Conservation (phyloP, 768 basidiomycete genomes). For the Collybia sordida region DNA sequence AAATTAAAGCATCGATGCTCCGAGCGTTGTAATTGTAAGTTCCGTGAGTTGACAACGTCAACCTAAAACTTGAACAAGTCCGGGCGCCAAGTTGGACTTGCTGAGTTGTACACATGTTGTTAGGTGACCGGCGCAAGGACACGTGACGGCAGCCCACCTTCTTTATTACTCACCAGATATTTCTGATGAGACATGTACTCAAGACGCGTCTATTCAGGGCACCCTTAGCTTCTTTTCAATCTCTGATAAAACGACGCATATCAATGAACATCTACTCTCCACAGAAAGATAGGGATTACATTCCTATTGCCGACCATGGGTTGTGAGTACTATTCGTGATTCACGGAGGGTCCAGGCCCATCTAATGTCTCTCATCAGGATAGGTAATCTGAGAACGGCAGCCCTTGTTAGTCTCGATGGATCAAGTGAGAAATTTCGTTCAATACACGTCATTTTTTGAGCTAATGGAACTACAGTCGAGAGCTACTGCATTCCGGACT, state of each 20-base stretch:
- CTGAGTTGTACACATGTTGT: too few relatives aligned
- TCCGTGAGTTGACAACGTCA: too few relatives aligned
- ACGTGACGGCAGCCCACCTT: too few relatives aligned
- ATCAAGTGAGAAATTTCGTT: slow-evolving; percentile 51
- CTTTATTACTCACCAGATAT: too few relatives aligned
- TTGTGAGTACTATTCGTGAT: slow-evolving; percentile 46
- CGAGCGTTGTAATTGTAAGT: too few relatives aligned
- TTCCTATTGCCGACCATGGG: slow-evolving; percentile 78
- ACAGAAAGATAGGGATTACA: slow-evolving; percentile 59
- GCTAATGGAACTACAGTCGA: slow-evolving; percentile 54
- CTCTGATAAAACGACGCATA: slow-evolving; percentile 5
- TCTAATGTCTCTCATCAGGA: slow-evolving; percentile 40
- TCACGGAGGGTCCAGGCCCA: slow-evolving; percentile 1
- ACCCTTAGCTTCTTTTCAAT: neutral
- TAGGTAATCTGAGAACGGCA: slow-evolving; percentile 83
- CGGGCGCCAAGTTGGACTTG: too few relatives aligned
- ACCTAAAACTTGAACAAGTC: too few relatives aligned
- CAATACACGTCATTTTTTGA: neutral
- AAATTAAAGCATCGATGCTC: too few relatives aligned
- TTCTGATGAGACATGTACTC: too few relatives aligned
- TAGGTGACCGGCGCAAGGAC: too few relatives aligned
- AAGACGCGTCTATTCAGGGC: neutral
- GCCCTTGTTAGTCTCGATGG: slow-evolving; percentile 83
- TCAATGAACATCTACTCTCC: slow-evolving; percentile 58
- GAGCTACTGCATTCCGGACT: slow-evolving; percentile 90